Evolutionary conservation across 768 basidiomycete genomes (phyloP).

Genomic region (Rhodotorula toruloides): DNA sequence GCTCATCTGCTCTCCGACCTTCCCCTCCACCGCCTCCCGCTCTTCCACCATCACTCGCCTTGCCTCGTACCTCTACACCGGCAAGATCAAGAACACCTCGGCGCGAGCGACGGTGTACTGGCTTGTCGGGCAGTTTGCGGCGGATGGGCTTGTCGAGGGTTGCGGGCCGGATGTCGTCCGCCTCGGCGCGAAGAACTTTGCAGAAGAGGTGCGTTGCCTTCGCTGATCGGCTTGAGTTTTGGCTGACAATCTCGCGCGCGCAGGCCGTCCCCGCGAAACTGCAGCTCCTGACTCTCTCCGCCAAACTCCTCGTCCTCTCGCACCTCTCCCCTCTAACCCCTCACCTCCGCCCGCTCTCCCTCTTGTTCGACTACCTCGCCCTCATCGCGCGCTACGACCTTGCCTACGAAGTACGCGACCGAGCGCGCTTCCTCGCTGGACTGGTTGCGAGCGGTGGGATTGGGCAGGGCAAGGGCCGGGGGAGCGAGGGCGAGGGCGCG

Average conservation of each 20-base stretch:
- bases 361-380: constrained; percentile 68
- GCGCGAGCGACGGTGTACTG: constrained; percentile 85
- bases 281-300: constrained; percentile 76
- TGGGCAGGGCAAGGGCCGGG: constrained; percentile 12
- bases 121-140: constrained; percentile 85
- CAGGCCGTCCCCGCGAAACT: constrained; percentile 68
- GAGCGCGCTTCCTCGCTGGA: constrained; percentile 69
- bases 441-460: constrained; percentile 58
- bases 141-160: constrained; percentile 45
- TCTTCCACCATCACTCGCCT: constrained; percentile 27
- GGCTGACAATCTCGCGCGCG: rapidly evolving
- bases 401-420: constrained; percentile 85
- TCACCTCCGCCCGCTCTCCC: constrained; percentile 45
- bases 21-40: constrained; percentile 10
- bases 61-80: constrained; percentile 12
- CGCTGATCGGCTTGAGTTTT: no score
- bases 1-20: constrained; percentile 16
- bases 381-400: constrained; percentile 79
- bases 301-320: constrained; percentile 68
- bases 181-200: constrained; percentile 68
- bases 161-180: constrained; percentile 89
- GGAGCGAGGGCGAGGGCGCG: background rate
- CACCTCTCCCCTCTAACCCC: constrained; percentile 53
- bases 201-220: constrained; percentile 56
- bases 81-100: constrained; percentile 12